These are phyloP conservation scores for Nitzschia sp. DNA, from an alignment of 108 stramenopile species.

Conservation along the genomic window DNA sequence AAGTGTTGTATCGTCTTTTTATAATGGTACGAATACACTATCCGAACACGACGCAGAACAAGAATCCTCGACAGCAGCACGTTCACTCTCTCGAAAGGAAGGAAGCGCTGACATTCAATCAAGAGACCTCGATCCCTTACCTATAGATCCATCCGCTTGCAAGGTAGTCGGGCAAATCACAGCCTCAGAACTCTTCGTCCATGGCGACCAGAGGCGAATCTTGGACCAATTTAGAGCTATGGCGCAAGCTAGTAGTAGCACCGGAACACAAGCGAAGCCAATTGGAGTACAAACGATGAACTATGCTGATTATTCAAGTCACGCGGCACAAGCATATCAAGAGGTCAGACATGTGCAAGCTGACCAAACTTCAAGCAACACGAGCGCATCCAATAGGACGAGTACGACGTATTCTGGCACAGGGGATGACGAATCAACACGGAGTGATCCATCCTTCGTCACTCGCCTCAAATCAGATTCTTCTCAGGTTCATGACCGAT, in stretches of 20 bases:
- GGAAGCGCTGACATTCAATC: not conserved
- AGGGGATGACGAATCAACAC: not conserved
- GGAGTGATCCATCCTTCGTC: not conserved
- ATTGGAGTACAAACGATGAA: not conserved
- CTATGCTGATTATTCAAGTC: not conserved
- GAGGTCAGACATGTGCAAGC: not conserved
- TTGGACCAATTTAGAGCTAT: not conserved
- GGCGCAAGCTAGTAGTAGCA: not conserved
- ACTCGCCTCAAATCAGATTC: not conserved
- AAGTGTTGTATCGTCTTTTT: no score
- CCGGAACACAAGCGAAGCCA: not conserved
- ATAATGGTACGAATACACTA: no score
- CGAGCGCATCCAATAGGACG: not conserved
- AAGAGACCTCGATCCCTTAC: not conserved
- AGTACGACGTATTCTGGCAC: not conserved
- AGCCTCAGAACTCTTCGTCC: not conserved
- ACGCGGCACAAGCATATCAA: not conserved
- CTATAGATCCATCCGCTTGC: conserved; percentile 1
- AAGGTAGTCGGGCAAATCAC: not conserved
- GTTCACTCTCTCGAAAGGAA: no score
- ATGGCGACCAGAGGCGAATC: not conserved
- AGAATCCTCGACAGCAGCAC: no score
- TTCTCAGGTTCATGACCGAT: not conserved
- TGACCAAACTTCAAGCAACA: not conserved
- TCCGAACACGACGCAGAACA: no score